phyloP scores from a whole-genome alignment of 1,284 basidiomycete species.

The Moesziomyces sp. region DNA sequence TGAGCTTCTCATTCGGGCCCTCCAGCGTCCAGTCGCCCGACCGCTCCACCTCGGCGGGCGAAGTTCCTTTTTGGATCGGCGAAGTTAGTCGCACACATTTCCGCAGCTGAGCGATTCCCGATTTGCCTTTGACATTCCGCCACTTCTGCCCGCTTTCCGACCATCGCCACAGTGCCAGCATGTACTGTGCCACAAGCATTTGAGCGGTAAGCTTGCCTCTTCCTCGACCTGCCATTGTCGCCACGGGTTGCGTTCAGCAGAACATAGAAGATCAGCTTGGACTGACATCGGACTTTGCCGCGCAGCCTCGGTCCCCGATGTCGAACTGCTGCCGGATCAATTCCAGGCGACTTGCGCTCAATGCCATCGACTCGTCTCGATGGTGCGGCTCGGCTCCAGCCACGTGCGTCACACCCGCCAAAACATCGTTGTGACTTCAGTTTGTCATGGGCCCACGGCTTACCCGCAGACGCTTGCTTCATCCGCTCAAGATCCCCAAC shows the following conservation, averaged over 20 bases:
- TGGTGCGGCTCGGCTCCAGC: constrained; percentile 13
- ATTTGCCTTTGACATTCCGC: background rate
- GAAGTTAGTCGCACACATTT: constrained; percentile 17
- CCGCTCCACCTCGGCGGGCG: background rate
- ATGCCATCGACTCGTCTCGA: constrained; percentile 3
- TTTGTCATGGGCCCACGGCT: background rate
- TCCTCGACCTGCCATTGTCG: too few species aligned
- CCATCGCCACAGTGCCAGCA: constrained; percentile 4
- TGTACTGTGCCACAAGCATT: constrained; percentile 35
- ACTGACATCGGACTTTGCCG: background rate
- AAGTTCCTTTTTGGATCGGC: constrained; percentile 33
- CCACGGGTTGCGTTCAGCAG: background rate
- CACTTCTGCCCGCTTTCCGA: background rate
- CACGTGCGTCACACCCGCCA: background rate
- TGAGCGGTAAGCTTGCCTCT: constrained; percentile 6
- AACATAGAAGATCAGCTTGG: background rate
- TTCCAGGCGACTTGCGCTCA: constrained; percentile 14
- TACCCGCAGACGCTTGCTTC: too few species aligned
- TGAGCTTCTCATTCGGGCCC: background rate
- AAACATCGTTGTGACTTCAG: too few species aligned
- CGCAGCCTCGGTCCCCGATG: background rate
- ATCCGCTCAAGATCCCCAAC: constrained; percentile 7
- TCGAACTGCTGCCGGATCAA: constrained; percentile 2
- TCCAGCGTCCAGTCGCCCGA: background rate
- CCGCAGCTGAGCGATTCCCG: background rate